Percentiles rank a stretch among this genome's conserved stretches.
These are phyloP conservation scores for Plasmodium malariae DNA, from an alignment of 169 alveolate species.

Conservation along the genomic window DNA sequence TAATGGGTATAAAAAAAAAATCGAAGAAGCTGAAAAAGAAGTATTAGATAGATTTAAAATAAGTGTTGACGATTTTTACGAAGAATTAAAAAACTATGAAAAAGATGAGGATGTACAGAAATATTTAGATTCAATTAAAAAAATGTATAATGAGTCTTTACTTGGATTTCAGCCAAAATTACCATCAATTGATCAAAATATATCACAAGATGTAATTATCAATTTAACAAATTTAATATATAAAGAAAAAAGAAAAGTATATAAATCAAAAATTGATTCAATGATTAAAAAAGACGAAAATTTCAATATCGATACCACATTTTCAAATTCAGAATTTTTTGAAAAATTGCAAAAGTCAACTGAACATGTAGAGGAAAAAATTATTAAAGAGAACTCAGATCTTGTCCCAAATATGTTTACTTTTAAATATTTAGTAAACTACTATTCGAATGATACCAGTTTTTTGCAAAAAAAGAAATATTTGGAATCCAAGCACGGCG, in stretches of 20 bases:
- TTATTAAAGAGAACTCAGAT: slow-evolving; percentile 36
- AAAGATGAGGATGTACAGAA: slow-evolving; percentile 53
- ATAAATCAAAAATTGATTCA: slow-evolving; percentile 51
- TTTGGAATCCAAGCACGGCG: slow-evolving; percentile 74
- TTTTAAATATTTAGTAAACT: slow-evolving; percentile 61
- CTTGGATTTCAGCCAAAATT: slow-evolving; percentile 62
- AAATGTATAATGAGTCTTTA: slow-evolving; percentile 62
- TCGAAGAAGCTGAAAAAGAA: slow-evolving; percentile 66
- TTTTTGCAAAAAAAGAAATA: slow-evolving; percentile 69
- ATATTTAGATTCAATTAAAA: slow-evolving; percentile 46
- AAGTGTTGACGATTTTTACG: slow-evolving; percentile 68
- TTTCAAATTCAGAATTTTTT: slow-evolving; percentile 45
- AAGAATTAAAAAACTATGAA: slow-evolving; percentile 62
- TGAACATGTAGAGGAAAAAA: slow-evolving; percentile 73
- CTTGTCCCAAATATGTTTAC: slow-evolving; percentile 52
- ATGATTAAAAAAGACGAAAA: slow-evolving; percentile 39
- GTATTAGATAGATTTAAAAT: slow-evolving; percentile 50
- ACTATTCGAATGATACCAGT: slow-evolving; percentile 44
- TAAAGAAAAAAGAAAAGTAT: slow-evolving; percentile 71
- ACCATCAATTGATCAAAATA: slow-evolving; percentile 57
- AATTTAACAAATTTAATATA: slow-evolving; percentile 49
- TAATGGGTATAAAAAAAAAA: slow-evolving; percentile 57
- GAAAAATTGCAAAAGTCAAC: slow-evolving; percentile 57
- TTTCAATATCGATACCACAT: slow-evolving; percentile 17
- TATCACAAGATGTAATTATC: slow-evolving; percentile 39